Evolutionary conservation across 2,329 filamentous ascomycete genomes (phyloP), one percentile per base, ranked within the genome.

Genomic region (Aspergillus neoniger): DNA sequence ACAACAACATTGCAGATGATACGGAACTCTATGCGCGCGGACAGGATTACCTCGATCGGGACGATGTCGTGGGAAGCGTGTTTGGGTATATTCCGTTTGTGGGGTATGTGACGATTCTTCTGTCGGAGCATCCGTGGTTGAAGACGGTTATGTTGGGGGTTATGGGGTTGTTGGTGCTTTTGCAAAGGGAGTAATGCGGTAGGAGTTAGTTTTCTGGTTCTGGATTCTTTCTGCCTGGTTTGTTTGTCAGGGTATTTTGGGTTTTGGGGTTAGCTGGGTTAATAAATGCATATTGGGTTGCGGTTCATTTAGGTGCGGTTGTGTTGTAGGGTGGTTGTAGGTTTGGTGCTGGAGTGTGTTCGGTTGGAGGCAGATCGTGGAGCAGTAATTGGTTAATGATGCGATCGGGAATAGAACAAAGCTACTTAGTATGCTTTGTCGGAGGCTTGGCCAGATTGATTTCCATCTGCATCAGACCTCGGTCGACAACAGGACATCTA

Each of bases 41-140:
- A 17, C 94, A 99, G 79, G 91, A 91, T 72, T 96, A 91, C 75
- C 83, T 99, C 49, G 88, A 90, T 74, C 86, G 95, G 61, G 77
- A 82, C 67, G 94, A 98, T 73, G 93, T 99, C 58, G 91, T 99
- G 59, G 95, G 95, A 49, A 96, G 91, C 68, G 95, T 98, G 6
- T 82, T 95, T 10, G 95, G 86, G 39, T 99, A 96, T 75, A 88
- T 98, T 59, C 95, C 95, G 0, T 96, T 95, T 71, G 92, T 98
- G 14, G 95, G 95, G 67, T 98, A 98, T 73, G 93, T 98, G 49
- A 99, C 95, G 1, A 99, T 99, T 69, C 82, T 98, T 77, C 82
- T 99, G 64, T 95, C 91, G 64, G 95, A 99, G 76, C 89, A 99
- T 74, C 95, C 95, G 5, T 98, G 94, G 94, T 77, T 98, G 69